A percentile compares a stretch with the other conserved stretches of the same genome.
Evolutionary conservation across 2,329 filamentous ascomycete species (phyloP).

Genomic region (Sporothrix humicola): DNA sequence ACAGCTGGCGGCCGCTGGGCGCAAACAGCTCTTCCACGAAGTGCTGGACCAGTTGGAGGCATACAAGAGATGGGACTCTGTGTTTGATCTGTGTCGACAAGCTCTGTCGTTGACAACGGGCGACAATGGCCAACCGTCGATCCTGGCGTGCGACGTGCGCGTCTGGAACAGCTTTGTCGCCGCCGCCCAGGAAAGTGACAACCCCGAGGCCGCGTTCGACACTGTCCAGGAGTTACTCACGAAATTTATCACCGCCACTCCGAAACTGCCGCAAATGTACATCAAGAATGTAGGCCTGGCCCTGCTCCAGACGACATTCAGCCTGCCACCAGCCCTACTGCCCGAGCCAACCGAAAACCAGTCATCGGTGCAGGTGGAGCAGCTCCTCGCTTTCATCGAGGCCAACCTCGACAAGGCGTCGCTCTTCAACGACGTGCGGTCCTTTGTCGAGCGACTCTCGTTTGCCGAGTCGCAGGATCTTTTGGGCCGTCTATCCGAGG

Average conservation of each 20-base stretch:
- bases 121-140: constrained; percentile 48
- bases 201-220: constrained; percentile 42
- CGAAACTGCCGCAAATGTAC: constrained; percentile 44
- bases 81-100: constrained; percentile 53
- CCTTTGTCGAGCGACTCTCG: constrained; percentile 51
- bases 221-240: constrained; percentile 42
- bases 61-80: constrained; percentile 49
- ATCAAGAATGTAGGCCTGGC: constrained; percentile 46
- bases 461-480: constrained; percentile 50
- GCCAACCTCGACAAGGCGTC: constrained; percentile 44
- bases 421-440: constrained; percentile 55
- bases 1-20: constrained; percentile 54
- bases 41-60: constrained; percentile 48
- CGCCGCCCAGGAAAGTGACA: constrained; percentile 42
- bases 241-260: constrained; percentile 40
- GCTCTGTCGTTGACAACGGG: constrained; percentile 50
- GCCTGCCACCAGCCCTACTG: constrained; percentile 39
- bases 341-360: constrained; percentile 30
- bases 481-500: constrained; percentile 41
- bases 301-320: constrained; percentile 44
- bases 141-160: constrained; percentile 53
- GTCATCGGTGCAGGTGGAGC: constrained; percentile 43
- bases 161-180: constrained; percentile 46
- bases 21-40: constrained; percentile 56
- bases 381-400: constrained; percentile 45